A percentile compares a stretch with the other conserved stretches of the same genome.
Evolutionary conservation across 306 rosid species (phyloP).

Genomic region (Quercus mongolica): DNA sequence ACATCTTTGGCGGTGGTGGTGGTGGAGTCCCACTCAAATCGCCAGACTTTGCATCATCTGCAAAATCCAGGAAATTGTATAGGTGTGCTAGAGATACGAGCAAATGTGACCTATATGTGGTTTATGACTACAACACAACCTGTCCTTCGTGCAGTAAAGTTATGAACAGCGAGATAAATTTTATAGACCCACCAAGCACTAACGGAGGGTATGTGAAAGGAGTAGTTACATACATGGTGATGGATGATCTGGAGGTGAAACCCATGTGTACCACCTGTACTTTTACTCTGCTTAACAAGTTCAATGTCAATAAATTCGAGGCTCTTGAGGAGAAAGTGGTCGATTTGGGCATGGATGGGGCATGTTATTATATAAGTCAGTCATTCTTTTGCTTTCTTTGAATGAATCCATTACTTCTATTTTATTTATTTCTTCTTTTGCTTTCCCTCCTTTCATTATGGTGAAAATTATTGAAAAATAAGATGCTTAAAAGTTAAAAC

Average conservation of each 20-base stretch:
- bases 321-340: constrained; percentile 18
- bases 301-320: constrained; percentile 10
- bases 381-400: neutral
- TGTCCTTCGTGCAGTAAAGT: too few species aligned
- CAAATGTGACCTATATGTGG: too few species aligned
- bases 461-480: too few species aligned
- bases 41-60: neutral
- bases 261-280: constrained; percentile 16
- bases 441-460: too few species aligned
- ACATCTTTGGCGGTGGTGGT: too few species aligned
- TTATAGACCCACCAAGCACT: neutral
- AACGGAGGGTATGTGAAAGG: constrained; percentile 17
- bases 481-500: too few species aligned
- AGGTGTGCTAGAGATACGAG: neutral
- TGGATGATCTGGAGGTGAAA: constrained; percentile 28
- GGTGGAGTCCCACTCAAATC: too few species aligned
- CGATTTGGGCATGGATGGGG: constrained; percentile 15
- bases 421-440: too few species aligned
- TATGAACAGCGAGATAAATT: too few species aligned
- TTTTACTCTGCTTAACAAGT: neutral
- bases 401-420: too few species aligned
- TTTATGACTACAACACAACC: too few species aligned
- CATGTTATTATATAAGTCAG: neutral
- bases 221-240: constrained; percentile 18
- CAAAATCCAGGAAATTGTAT: neutral